A percentile compares a stretch with the other conserved stretches of the same genome.
Conservation (phyloP, 257 asterid species). For the Henckelia pumila region DNA sequence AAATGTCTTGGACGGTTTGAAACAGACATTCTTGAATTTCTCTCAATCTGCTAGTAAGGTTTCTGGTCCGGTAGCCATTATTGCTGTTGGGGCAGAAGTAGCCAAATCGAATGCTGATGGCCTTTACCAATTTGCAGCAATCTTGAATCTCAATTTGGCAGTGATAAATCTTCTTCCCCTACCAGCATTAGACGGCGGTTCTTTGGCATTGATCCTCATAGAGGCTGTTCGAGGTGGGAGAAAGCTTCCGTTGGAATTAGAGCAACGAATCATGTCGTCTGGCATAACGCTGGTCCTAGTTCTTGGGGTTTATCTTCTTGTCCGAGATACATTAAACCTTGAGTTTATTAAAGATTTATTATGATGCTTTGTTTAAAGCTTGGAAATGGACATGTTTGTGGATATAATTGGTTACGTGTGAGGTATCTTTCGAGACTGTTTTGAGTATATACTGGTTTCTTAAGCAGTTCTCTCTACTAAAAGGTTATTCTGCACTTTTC, state of each 20-base stretch:
- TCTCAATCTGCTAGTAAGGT: conserved; percentile 93
- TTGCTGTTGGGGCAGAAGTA: conserved; percentile 97
- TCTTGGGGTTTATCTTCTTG: conserved; percentile 80
- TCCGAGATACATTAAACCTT: conserved; percentile 85
- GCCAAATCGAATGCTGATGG: conserved; percentile 90
- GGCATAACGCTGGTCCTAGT: conserved; percentile 71
- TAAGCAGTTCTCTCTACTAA: conserved; percentile 8
- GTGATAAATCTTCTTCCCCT: conserved; percentile 91
- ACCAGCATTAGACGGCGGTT: conserved; percentile 94
- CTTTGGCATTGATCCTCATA: conserved; percentile 74
- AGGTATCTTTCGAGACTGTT: conserved; percentile 1
- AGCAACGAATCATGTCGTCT: conserved; percentile 88
- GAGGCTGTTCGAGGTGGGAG: conserved; percentile 97
- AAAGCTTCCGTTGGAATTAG: conserved; percentile 81
- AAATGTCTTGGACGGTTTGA: conserved; percentile 71
- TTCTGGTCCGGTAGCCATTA: conserved; percentile 94
- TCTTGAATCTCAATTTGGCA: conserved; percentile 85
- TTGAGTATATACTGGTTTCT: conserved; percentile 7
- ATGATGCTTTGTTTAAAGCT: conserved; percentile 34
- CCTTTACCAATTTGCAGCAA: conserved; percentile 87
- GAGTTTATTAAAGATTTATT: conserved; percentile 74
- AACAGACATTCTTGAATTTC: conserved; percentile 77
- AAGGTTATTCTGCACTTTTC: conserved; percentile 17
- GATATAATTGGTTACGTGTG: conserved; percentile 13
- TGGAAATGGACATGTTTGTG: conserved; percentile 10